Base-by-base conservation (phyloP, 1,139 yeast genomes). In the Saccharomycopsis hybrid region DNA sequence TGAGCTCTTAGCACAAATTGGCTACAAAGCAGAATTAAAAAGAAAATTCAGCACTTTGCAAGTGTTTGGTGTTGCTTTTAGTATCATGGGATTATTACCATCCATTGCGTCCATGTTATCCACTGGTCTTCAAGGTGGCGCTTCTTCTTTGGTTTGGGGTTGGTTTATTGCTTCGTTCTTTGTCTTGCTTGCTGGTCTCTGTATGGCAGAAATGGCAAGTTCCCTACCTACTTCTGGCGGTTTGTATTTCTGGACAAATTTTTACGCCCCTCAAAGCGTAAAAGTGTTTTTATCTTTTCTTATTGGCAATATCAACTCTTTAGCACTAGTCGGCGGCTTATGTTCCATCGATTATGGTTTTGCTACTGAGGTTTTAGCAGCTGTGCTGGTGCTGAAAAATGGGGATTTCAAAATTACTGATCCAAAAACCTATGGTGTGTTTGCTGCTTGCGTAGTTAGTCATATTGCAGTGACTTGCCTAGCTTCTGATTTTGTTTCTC, bases 201-300 rank as follows among this genome's bases (percentile, higher is more conserved):
- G 81, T 1, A 76, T 83, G 73, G 74, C 85, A 2, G 82, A 81
- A 56, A 64, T 82, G 50, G 82, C 82, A 4, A 74, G 82, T 32
- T 74, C 85, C 4, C 77, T 79, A 58, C 89, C 89, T 43, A 82
- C 89, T 1, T 73, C 81, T 27, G 89, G 89, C 49, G 89, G 88
- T 3, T 68, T 82, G 43, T 80, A 78, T 59, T 74, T 67, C 55
- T 77, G 78, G 79, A 76, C 82, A 1, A 73, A 67, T 58, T 68
- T 73, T 58, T 78, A 75, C 55, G 77, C 85, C 4, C 84, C 82
- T 5, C 65, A 64, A 49, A 60, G 58, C n/a, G 58, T 64, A 51
- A 65, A 71, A 59, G 65, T 67, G n/a, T 68, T 74, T 1, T 58
- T 77, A 8, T 74, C 81, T 31, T 80, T 72, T 58, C 60, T 83